These are phyloP conservation scores for Sphaerulina vaccinii DNA, from an alignment of 2,329 filamentous ascomycete species.

Conservation along the genomic window DNA sequence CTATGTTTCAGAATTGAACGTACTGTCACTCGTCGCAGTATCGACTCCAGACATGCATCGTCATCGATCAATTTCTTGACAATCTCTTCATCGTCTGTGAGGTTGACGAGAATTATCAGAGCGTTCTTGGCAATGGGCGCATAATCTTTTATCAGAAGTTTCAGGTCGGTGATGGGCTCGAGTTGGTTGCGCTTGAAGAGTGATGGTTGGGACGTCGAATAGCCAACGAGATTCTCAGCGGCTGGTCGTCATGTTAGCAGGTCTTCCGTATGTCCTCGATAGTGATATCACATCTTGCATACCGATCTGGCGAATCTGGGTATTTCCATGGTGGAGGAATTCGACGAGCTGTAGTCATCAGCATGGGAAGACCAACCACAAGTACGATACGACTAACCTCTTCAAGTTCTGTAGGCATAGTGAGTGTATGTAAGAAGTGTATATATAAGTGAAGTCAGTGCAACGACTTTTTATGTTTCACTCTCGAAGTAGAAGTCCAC, in stretches of 20 bases:
- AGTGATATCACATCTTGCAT: conserved; percentile 28
- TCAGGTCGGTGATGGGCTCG: conserved; percentile 79
- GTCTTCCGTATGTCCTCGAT: too few species aligned
- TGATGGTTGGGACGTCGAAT: conserved; percentile 69
- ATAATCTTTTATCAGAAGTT: conserved; percentile 81
- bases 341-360: conserved; percentile 21
- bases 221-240: conserved; percentile 82
- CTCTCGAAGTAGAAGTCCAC: not conserved
- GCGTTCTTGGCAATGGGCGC: conserved; percentile 92
- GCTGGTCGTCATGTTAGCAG: conserved; percentile 50
- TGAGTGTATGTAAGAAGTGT: conserved; percentile 8
- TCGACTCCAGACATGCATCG: conserved; percentile 72
- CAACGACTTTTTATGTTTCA: conserved; percentile 13
- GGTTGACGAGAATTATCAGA: conserved; percentile 83
- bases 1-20: conserved; percentile 44
- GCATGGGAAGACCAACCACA: conserved; percentile 3
- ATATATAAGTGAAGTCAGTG: not conserved
- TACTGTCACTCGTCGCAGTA: conserved; percentile 73
- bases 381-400: conserved; percentile 39
- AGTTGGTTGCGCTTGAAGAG: conserved; percentile 83
- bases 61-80: conserved; percentile 72
- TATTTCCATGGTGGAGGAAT: conserved; percentile 54
- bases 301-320: conserved; percentile 82
- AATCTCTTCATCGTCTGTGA: conserved; percentile 74
- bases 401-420: conserved; percentile 53